Evolutionary conservation across 139 green algal genomes (phyloP), one percentile per base, ranked within the genome.

Genomic region (Auxenochlorella pyrenoidosa): DNA sequence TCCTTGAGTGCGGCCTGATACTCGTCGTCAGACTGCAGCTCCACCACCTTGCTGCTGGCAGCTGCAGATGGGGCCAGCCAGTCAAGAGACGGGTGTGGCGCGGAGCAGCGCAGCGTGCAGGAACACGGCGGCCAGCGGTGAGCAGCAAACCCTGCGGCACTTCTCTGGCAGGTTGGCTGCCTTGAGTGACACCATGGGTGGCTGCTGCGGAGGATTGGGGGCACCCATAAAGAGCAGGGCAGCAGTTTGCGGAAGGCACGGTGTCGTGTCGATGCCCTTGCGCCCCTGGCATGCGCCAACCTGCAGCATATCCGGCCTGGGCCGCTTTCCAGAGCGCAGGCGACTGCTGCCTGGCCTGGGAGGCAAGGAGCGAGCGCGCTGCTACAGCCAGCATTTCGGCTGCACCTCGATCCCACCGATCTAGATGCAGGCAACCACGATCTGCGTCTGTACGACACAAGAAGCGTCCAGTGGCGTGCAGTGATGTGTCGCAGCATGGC

Each of bases 1-100:
- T 83, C 84, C 38, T 88, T 88, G 0, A 88, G 73, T 18, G 75
- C 84, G 19, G 66, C 36, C 36, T 87, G 47, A 28, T 88, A 88
- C 58, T 88, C 84, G 13, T 54, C 58, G n/a, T 88, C 73, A 5
- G 73, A 54, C 58, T 83, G 75, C 60, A 88, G 84, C 75, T 88
- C 84, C 18, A 88, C 30, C 40, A 88, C 84, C 59, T 83, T 88
- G 84, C n/a, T 32, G 16, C 76, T 32, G 22, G 40, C 5, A 15
- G n/a, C 66, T 87, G 47, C 68, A 86, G 41, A 21, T 30, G 5
- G 66, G 47, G n/a, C 19, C 36, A 70, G 36, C 38, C 19, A 22
- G 44, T 6, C n/a, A 32, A 44, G 16, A 13, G 22, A 63, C 3
- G 54, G 54, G 15, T 4, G 54, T 63, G 16, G 54, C 54, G 2